These are phyloP conservation scores for Sporothrix protearum DNA, from an alignment of 2,329 filamentous ascomycete species.

Conservation along the genomic window DNA sequence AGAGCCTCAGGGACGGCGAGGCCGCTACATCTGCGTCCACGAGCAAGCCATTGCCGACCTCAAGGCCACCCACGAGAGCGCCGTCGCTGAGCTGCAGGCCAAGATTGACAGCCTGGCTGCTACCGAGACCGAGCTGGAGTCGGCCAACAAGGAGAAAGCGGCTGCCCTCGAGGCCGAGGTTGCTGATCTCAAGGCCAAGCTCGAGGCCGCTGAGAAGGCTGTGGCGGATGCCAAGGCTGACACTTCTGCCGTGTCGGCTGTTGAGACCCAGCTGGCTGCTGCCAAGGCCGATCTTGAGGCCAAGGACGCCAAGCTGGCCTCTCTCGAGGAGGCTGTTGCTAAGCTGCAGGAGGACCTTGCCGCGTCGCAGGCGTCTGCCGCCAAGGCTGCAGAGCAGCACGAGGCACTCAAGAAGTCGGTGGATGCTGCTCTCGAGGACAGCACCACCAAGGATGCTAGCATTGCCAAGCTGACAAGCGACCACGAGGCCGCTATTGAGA, in stretches of 20 bases:
- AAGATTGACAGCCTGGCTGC: slow-evolving; percentile 53
- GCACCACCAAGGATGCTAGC: slow-evolving; percentile 49
- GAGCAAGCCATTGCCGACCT: slow-evolving; percentile 50
- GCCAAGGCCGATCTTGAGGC: slow-evolving; percentile 47
- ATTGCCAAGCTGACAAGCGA: slow-evolving; percentile 52
- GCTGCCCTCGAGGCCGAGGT: slow-evolving; percentile 52
- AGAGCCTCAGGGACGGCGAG: slow-evolving; percentile 48
- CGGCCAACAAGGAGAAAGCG: slow-evolving; percentile 46
- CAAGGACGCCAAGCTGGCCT: slow-evolving; percentile 40
- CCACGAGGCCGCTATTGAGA: slow-evolving; percentile 40
- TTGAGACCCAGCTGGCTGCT: slow-evolving; percentile 47
- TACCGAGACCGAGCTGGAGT: slow-evolving; percentile 45
- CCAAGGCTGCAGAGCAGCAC: slow-evolving; percentile 41
- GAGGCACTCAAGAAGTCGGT: slow-evolving; percentile 7
- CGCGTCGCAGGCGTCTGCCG: slow-evolving; percentile 42
- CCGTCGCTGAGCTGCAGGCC: slow-evolving; percentile 49
- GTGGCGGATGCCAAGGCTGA: slow-evolving; percentile 40
- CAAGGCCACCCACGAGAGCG: slow-evolving; percentile 48
- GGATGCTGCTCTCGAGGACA: slow-evolving; percentile 45
- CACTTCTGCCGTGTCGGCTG: slow-evolving; percentile 37
- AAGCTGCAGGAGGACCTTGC: slow-evolving; percentile 25
- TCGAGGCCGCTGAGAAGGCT: slow-evolving; percentile 47
- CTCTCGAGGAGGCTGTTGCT: slow-evolving; percentile 47
- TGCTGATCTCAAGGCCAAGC: slow-evolving; percentile 47
- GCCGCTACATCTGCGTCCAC: slow-evolving; percentile 44